Base-by-base conservation (phyloP, 169 alveolate species). In the Toxoplasma gondii region DNA sequence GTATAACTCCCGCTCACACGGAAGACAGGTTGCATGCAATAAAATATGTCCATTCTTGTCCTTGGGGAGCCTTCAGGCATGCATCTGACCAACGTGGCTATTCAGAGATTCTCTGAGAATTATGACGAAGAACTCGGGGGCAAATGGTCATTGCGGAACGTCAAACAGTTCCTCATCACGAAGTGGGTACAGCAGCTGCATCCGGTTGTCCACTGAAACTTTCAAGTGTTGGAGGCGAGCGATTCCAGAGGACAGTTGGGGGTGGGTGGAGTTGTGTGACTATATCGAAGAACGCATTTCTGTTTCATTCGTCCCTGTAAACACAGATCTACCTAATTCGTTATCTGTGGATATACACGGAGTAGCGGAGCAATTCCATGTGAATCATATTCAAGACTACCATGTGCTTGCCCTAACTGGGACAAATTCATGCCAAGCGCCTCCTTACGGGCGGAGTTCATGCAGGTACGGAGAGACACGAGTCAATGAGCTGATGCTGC, bases 51-150 rank as follows among this genome's bases (percentile, higher is more conserved):
- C 58, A 49, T 49, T 12, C 22, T 19, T 64, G 74, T 16, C 74
- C 74, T 64, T 64, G 24, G 74, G 5, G 74, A 64, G 24, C 29
- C 7, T 31, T 92, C 95, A 70, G 96, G 96, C 96, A 97, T 98
- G 93, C 99, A 98, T 94, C 96, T 98, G 92, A 98, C 99, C 16
- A 98, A 98, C 93, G 99, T 98, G 67, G 98, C 98, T 0, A 97
- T 98, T 53, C 98, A 98, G 92, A 98, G 97, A 93, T 97, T 96
- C 93, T 96, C 98, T 67, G 97, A 97, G 39, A 97, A 97, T 41
- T 98, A 98, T 93, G 99, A 98, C 93, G 98, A 97, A 58, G 97
- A 95, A 87, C 93, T 96, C 34, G 99, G 99, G 5, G 98, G 98
- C 10, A 98, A 98, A 96, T 98, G 99, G 99, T 96, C 96, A 86